Percentiles rank a stretch among this genome's conserved stretches.
Conservation (phyloP, 192 early-diverging fungal species). For the Rhizoclosmatium globosum region DNA sequence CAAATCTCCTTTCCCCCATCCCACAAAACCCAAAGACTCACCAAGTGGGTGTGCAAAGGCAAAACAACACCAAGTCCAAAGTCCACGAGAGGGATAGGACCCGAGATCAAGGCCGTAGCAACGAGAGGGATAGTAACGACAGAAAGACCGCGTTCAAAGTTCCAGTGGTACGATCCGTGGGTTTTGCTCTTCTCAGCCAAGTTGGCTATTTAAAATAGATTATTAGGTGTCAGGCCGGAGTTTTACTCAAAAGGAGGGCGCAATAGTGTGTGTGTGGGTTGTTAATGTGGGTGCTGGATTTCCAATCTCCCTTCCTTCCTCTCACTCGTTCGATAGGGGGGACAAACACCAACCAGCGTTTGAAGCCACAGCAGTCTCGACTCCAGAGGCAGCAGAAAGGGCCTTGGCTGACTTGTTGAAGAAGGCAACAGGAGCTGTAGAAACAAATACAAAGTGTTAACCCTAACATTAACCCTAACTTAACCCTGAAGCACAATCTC, state of each 20-base stretch:
- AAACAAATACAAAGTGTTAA: neutral
- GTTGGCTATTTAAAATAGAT: neutral
- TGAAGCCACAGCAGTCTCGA: conserved; percentile 24
- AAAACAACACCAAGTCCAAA: conserved; percentile 88
- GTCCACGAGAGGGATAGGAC: conserved; percentile 90
- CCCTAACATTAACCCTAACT: neutral
- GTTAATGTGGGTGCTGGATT: neutral
- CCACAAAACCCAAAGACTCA: neutral
- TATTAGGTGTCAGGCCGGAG: no score
- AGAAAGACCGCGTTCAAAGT: conserved; percentile 88
- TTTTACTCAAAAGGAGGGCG: no score
- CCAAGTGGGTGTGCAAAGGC: conserved; percentile 88
- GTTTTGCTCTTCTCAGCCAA: conserved; percentile 49
- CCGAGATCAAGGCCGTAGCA: conserved; percentile 76
- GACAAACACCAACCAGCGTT: conserved; percentile 4
- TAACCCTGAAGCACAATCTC: neutral
- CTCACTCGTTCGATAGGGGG: neutral
- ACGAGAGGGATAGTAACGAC: conserved; percentile 79
- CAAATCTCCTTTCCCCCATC: neutral
- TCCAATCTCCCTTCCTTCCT: neutral
- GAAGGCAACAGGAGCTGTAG: neutral
- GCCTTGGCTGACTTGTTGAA: neutral
- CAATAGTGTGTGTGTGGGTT: neutral
- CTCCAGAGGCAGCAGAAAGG: neutral
- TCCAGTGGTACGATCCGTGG: conserved; percentile 96